Percentiles rank a stretch among this genome's conserved stretches.
Evolutionary conservation across 2,329 filamentous ascomycete species (phyloP).

Genomic region (Decorospora gaudefroyi): DNA sequence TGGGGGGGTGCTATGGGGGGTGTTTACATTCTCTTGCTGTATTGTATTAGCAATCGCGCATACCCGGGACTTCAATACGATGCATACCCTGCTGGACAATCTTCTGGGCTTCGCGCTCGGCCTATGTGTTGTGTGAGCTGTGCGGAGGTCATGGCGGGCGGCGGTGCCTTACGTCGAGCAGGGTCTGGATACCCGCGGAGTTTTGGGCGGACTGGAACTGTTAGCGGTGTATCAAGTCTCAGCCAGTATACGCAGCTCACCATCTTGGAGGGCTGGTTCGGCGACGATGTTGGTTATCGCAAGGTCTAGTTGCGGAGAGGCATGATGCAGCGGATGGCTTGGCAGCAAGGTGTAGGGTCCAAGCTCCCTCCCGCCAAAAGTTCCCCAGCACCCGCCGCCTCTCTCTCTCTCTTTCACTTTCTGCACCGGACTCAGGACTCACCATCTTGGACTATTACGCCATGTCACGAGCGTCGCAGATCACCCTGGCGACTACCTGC

Average conservation of each 20-base stretch:
- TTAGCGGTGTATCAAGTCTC: conserved; percentile 23
- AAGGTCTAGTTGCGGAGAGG: conserved; percentile 27
- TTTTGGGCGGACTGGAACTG: conserved; percentile 85
- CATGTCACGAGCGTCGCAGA: conserved; percentile 90
- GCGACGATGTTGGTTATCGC: conserved; percentile 26
- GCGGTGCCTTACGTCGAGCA: conserved; percentile 80
- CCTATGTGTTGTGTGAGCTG: conserved; percentile 62
- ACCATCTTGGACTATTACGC: conserved; percentile 2
- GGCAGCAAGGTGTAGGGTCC: conserved; percentile 34
- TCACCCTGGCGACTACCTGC: conserved; percentile 79
- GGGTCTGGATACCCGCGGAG: conserved; percentile 96
- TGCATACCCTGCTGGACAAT: conserved; percentile 93
- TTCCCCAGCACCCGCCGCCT: too few relatives aligned
- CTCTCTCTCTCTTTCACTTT: too few relatives aligned
- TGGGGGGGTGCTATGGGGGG: conserved; percentile 7
- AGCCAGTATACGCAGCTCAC: conserved; percentile 14
- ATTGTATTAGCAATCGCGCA: conserved; percentile 22
- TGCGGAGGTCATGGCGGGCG: conserved; percentile 28
- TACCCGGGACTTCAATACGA: background rate
- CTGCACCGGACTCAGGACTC: conserved; percentile 1
- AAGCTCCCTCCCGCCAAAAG: conserved; percentile 37
- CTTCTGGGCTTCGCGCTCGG: conserved; percentile 97
- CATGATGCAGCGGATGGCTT: conserved; percentile 35
- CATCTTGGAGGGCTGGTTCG: conserved; percentile 30
- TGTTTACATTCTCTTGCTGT: conserved; percentile 82